Evolutionary conservation across 371 early-diverging fungal species (phyloP), one percentile per base, ranked within the genome.

Genomic region (Actinomortierella ambigua): DNA sequence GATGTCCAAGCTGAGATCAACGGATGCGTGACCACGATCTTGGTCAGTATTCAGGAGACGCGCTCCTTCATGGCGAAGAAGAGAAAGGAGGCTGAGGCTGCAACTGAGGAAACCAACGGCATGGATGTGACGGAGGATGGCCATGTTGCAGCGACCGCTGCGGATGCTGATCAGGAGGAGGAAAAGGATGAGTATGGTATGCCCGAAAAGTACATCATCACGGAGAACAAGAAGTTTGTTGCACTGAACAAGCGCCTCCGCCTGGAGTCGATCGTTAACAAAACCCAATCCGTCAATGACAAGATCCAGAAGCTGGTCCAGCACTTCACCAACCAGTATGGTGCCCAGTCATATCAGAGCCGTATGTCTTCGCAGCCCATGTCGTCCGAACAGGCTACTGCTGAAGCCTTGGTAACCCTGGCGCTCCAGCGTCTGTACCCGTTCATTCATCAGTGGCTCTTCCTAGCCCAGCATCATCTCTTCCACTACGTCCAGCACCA

Each of bases 371-470:
- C 53, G 14, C 23, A 39, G 2, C 14, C 48, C 14, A 11, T 58
- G 34, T 28, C 42, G 13, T 24, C 40, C 28, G 47, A 59, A 23
- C 59, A 63, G 34, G 59, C 62, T 6, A 65, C 67, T 14, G 60
- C 64, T 8, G 63, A 68, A 42, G 68, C 68, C n/a, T 44, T 77
- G 23, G 56, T 77, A 3, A 70, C 77, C 5, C 40, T 61, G 46
- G 63, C 84, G 41, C 66, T 83, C 17, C 81, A 80, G 53, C 82
- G 83, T 48, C 50, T 78, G 1, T 82, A 81, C 57, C 88, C 88
- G 18, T 87, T 91, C 63, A 61, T 92, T 29, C 81, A 88, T 29
- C 92, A 94, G 56, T 87, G 87, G 53, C 73, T 89, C 76, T 76
- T 86, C 29, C 64, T 90, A 28, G 73, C 80, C 18, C 85, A 88